phyloP scores from a whole-genome alignment of 192 early-diverging fungal genomes.

The Gonapodya prolifera region DNA sequence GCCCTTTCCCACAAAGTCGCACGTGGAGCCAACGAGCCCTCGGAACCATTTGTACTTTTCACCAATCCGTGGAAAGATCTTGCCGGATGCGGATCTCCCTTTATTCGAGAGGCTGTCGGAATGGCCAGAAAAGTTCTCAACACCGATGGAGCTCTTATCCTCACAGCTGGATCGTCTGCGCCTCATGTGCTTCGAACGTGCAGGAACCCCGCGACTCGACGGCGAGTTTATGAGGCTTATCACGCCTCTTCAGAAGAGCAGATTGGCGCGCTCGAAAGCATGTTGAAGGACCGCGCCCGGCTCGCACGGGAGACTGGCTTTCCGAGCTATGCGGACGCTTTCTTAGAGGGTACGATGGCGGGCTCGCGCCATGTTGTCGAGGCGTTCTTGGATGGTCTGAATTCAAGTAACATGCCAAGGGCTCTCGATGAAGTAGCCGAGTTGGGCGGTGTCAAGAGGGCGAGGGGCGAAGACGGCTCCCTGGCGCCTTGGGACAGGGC shows the following conservation, averaged over 20 bases:
- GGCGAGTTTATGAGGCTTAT: constrained; percentile 58
- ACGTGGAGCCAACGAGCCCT: constrained; percentile 7
- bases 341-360: constrained; percentile 88
- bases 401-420: constrained; percentile 38
- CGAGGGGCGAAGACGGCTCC: constrained; percentile 13
- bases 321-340: constrained; percentile 71
- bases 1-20: constrained; percentile 63
- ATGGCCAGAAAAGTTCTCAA: neutral
- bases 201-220: constrained; percentile 48
- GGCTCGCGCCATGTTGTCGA: constrained; percentile 36
- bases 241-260: constrained; percentile 55
- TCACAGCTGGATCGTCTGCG: constrained; percentile 40
- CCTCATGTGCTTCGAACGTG: constrained; percentile 51
- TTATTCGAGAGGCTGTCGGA: neutral
- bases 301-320: constrained; percentile 67
- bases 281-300: constrained; percentile 59
- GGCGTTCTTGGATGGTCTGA: constrained; percentile 66
- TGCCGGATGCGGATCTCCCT: constrained; percentile 14
- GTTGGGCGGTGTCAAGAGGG: constrained; percentile 28
- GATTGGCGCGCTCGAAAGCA: constrained; percentile 51
- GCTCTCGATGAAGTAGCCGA: constrained; percentile 33
- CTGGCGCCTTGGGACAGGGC: neutral
- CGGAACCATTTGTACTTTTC: constrained; percentile 12
- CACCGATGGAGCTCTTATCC: constrained; percentile 36
- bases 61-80: constrained; percentile 16